Evolutionary conservation across 2,329 filamentous ascomycete genomes (phyloP).

Genomic region (Penicillium sp.): DNA sequence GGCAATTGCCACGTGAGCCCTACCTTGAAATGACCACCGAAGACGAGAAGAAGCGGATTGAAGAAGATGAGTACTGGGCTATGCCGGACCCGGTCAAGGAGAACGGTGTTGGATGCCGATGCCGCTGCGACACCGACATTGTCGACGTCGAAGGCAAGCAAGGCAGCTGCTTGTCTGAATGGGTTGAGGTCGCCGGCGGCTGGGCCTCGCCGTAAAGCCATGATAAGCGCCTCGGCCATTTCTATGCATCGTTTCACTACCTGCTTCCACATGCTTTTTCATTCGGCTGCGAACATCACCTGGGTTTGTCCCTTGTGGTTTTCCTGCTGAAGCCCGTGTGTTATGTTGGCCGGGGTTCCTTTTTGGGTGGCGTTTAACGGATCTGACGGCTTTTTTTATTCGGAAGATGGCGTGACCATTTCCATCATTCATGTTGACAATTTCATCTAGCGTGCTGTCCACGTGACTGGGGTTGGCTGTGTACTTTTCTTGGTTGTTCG

Average conservation of each 20-base stretch:
- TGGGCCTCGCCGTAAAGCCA: conserved; percentile 62
- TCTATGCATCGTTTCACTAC: conserved; percentile 29
- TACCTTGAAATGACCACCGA: conserved; percentile 75
- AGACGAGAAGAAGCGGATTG: conserved; percentile 75
- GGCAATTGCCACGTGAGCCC: conserved; percentile 73
- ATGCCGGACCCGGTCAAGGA: conserved; percentile 80
- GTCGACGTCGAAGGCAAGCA: conserved; percentile 97
- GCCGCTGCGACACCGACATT: conserved; percentile 94
- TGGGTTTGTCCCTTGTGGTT: conserved; percentile 28
- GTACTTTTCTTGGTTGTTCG: conserved; percentile 12
- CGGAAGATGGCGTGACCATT: conserved; percentile 33
- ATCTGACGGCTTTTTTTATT: conserved; percentile 31
- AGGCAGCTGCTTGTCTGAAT: conserved; percentile 88
- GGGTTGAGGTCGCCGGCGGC: conserved; percentile 94
- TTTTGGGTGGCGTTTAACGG: conserved; percentile 37
- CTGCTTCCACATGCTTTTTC: conserved; percentile 28
- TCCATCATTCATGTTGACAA: conserved; percentile 33
- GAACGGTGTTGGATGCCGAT: conserved; percentile 94
- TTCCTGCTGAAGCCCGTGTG: conserved; percentile 32
- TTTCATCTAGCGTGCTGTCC: conserved; percentile 37
- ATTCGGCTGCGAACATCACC: conserved; percentile 33
- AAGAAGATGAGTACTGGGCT: conserved; percentile 97
- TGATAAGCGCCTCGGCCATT: conserved; percentile 12
- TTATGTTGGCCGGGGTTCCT: conserved; percentile 29
- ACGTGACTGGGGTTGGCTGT: conserved; percentile 27